Percentiles rank a stretch among this genome's conserved stretches.
phyloP scores from a whole-genome alignment of 2,329 filamentous ascomycete genomes.

The Aspergillus pseudonomiae region DNA sequence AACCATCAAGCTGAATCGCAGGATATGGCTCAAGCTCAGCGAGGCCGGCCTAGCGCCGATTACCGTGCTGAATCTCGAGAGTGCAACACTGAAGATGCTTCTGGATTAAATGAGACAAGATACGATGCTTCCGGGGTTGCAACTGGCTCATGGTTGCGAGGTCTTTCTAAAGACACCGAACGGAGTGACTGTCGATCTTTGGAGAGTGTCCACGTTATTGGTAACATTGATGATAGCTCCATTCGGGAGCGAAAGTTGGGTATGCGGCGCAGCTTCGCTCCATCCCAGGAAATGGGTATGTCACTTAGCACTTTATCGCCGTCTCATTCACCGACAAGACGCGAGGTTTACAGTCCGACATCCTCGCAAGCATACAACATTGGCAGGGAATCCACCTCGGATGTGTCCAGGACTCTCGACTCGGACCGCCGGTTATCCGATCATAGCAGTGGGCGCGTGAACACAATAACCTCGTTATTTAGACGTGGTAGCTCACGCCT shows the following conservation, averaged over 20 bases:
- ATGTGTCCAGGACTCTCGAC: conserved; percentile 57
- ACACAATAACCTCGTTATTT: conserved; percentile 74
- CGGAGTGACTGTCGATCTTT: conserved; percentile 28
- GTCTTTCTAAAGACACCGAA: conserved; percentile 34
- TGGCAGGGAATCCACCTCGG: conserved; percentile 53
- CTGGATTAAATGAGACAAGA: conserved; percentile 9
- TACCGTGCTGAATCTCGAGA: conserved; percentile 14
- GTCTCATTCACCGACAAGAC: conserved; percentile 49
- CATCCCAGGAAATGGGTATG: conserved; percentile 38
- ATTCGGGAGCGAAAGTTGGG: conserved; percentile 32
- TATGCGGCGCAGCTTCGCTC: conserved; percentile 35
- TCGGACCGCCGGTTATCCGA: conserved; percentile 60
- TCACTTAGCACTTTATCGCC: conserved; percentile 37
- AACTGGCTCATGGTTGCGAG: conserved; percentile 37
- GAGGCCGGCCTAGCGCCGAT: conserved; percentile 11
- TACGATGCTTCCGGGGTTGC: conserved; percentile 13
- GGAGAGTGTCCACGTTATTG: conserved; percentile 36
- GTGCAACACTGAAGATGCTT: conserved; percentile 12
- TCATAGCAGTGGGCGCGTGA: conserved; percentile 48
- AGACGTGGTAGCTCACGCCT: conserved; percentile 62
- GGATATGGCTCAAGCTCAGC: conserved; percentile 4
- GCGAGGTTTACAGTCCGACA: conserved; percentile 52
- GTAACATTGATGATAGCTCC: conserved; percentile 39
- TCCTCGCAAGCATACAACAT: conserved; percentile 58
- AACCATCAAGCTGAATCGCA: conserved; percentile 13